Evolutionary conservation across 2,329 filamentous ascomycete species (phyloP), one percentile per base, ranked within the genome.

Genomic region (Fusarium graminum): DNA sequence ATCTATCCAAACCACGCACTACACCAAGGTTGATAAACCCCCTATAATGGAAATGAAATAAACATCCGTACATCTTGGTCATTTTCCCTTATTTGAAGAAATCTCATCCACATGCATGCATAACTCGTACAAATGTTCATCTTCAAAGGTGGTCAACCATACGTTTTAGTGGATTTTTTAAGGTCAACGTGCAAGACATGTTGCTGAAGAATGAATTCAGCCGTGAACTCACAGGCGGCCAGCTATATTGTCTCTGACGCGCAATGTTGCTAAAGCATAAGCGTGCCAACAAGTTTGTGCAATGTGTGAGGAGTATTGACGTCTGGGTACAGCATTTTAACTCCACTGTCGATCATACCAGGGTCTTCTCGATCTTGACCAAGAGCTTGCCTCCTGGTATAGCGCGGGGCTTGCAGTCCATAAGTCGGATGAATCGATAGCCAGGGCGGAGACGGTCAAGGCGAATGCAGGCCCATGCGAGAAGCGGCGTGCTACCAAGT

Each of bases 381-480:
- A 88, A 77, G 46, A 88, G 73, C 66, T 83, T 81, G 11, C 79
- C 79, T 52, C 81, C 83, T 7, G 77, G 71, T 25, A 83, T 80
- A 13, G 78, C 75, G 43, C 78, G 75, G 17, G 84, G 82, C 26
- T 79, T 76, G 22, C 76, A 75, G 57, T 86, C 81, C 66, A 81
- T 74, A 42, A 88, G 79, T 38, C 78, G 75, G 50, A 88, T 75
- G 63, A 86, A 84, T 42, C 86, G 82, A 74, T 86, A 87, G 17
- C 86, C 86, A 44, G 76, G 76, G 44, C 79, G 81, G 4, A 88
- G 80, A 38, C 86, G 83, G 74, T 88, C 86, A 13, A 88, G 81
- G 5, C 86, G 84, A 71, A 88, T 83, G 70, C 86, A 88, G 26
- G 85, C 83, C 85, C 86, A 88, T 11, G 82, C 83, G 26, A 84